Evolutionary conservation across 2,329 filamentous ascomycete species (phyloP).

Genomic region (Hypoxylon sp.): DNA sequence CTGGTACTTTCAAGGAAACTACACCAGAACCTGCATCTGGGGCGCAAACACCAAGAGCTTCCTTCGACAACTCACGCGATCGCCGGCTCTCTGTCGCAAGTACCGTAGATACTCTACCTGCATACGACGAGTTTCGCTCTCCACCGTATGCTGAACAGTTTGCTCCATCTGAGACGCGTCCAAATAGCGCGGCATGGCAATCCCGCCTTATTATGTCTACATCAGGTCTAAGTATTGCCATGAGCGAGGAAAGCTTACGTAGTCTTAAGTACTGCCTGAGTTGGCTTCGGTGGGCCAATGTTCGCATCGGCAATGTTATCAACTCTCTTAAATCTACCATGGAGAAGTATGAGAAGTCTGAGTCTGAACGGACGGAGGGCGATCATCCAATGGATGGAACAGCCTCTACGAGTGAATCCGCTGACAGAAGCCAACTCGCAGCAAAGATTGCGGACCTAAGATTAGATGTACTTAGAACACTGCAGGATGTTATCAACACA

Average conservation of each 20-base stretch:
- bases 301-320: conserved; percentile 83
- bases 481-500: conserved; percentile 85
- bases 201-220: conserved; percentile 90
- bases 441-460: conserved; percentile 78
- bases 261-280: conserved; percentile 88
- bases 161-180: conserved; percentile 54
- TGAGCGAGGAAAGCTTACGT: conserved; percentile 88
- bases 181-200: conserved; percentile 72
- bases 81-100: conserved; percentile 76
- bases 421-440: conserved; percentile 66
- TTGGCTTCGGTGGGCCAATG: conserved; percentile 86
- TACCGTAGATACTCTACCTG: conserved; percentile 81
- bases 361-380: conserved; percentile 42
- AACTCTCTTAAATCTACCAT: conserved; percentile 80
- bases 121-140: conserved; percentile 84
- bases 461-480: conserved; percentile 80
- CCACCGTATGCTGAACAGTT: conserved; percentile 79
- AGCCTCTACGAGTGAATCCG: conserved; percentile 49
- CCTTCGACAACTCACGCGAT: conserved; percentile 54
- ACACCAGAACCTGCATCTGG: conserved; percentile 50
- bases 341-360: conserved; percentile 81
- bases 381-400: conserved; percentile 49
- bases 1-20: conserved; percentile 53
- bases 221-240: conserved; percentile 89
- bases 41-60: conserved; percentile 54